Conservation (phyloP, 2,329 filamentous ascomycete species). For the Neopestalotiopsis rosae region DNA sequence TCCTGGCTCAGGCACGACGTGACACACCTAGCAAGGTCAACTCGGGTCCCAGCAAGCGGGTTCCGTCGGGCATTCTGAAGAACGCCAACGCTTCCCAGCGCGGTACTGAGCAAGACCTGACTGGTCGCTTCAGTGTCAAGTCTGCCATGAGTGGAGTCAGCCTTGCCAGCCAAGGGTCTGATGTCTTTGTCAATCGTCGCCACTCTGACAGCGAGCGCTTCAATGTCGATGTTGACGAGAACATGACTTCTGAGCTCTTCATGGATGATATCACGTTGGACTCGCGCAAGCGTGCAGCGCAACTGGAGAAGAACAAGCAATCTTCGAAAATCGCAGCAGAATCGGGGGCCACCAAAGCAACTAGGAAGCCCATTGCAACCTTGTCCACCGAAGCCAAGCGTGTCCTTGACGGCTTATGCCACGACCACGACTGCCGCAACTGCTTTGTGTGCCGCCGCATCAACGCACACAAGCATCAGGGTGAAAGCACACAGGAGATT, state of each 20-base stretch:
- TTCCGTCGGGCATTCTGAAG: slow-evolving; percentile 40
- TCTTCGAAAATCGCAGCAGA: slow-evolving; percentile 35
- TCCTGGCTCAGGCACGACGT: slow-evolving; percentile 25
- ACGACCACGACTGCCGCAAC: slow-evolving; percentile 59
- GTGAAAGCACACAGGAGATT: slow-evolving; percentile 43
- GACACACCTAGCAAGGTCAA: slow-evolving; percentile 13
- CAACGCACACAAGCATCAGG: slow-evolving; percentile 39
- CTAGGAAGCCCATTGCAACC: slow-evolving; percentile 42
- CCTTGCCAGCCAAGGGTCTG: slow-evolving; percentile 32
- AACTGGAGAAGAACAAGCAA: slow-evolving; percentile 28
- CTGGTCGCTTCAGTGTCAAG: slow-evolving; percentile 40
- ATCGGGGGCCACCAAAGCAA: slow-evolving; percentile 56
- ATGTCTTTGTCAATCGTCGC: slow-evolving; percentile 27
- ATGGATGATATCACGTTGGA: slow-evolving; percentile 63
- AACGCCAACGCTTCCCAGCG: slow-evolving; percentile 36
- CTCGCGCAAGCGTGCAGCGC: slow-evolving; percentile 40
- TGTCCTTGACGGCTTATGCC: slow-evolving; percentile 57
- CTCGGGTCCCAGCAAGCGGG: slow-evolving; percentile 25
- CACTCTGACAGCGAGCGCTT: slow-evolving; percentile 31
- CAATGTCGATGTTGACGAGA: slow-evolving; percentile 44
- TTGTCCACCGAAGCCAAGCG: slow-evolving; percentile 58
- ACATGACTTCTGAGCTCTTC: slow-evolving; percentile 65
- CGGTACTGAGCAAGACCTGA: slow-evolving; percentile 34
- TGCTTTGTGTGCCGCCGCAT: slow-evolving; percentile 64
- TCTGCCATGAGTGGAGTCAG: slow-evolving; percentile 39